Conservation (phyloP, 768 basidiomycete species). For the Mycena galericulata region DNA sequence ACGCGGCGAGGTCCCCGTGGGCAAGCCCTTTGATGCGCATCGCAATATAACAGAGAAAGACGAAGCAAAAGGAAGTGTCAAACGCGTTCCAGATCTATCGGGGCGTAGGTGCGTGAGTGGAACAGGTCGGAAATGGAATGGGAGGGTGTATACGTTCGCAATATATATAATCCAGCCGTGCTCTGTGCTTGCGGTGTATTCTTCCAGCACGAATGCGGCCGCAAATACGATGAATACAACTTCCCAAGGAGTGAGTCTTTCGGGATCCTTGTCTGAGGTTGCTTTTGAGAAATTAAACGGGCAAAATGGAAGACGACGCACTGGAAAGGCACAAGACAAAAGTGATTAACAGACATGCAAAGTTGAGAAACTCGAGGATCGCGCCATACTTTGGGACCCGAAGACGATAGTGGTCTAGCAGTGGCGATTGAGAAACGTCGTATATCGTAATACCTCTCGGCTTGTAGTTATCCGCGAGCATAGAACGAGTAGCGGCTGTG, state of each 20-base stretch:
- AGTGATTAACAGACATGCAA: constrained; percentile 71
- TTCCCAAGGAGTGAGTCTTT: constrained; percentile 71
- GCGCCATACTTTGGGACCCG: constrained; percentile 63
- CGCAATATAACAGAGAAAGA: constrained; percentile 76
- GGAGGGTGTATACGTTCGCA: constrained; percentile 69
- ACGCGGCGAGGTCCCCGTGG: constrained; percentile 60
- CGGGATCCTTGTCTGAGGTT: constrained; percentile 65
- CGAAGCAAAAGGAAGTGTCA: constrained; percentile 77
- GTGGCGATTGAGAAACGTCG: constrained; percentile 71
- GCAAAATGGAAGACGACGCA: constrained; percentile 53
- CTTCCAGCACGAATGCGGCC: constrained; percentile 79
- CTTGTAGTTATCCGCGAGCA: constrained; percentile 94
- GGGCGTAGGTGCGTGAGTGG: not conserved
- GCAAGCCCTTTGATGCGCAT: constrained; percentile 75
- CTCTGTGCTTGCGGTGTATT: constrained; percentile 6
- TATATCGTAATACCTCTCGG: constrained; percentile 80
- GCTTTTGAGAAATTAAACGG: not conserved
- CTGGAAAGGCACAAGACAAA: constrained; percentile 84
- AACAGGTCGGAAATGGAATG: constrained; percentile 11
- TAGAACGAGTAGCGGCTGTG: constrained; percentile 70
- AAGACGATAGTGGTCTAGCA: constrained; percentile 86
- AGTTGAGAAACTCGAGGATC: constrained; percentile 84
- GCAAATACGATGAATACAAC: constrained; percentile 80
- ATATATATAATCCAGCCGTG: constrained; percentile 70
- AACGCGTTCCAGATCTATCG: constrained; percentile 91